These are phyloP conservation scores for Cymbomonas tetramitiformis DNA, from an alignment of 139 green algal species.

Conservation along the genomic window DNA sequence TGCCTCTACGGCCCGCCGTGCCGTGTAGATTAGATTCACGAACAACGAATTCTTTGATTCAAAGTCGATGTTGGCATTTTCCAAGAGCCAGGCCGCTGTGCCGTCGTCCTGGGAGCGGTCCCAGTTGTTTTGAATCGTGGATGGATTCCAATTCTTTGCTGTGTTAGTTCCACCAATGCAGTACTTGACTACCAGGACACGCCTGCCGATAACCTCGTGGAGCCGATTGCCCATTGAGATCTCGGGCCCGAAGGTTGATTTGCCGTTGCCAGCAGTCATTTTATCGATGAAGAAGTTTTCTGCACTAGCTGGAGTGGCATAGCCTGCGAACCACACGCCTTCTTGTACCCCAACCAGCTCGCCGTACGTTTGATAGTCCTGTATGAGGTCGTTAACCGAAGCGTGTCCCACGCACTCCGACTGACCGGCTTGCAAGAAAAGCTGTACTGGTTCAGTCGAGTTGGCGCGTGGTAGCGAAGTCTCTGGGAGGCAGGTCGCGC, in stretches of 20 bases:
- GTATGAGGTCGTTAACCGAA: not conserved
- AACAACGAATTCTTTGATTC: not conserved
- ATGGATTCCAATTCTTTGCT: not conserved
- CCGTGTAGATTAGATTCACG: not conserved
- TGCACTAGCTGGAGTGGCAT: not conserved
- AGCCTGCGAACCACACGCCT: constrained; percentile 4
- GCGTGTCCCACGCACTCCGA: constrained; percentile 5
- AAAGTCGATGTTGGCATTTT: not conserved
- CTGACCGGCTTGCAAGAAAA: not conserved
- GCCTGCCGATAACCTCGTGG: not conserved
- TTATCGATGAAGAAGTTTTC: constrained; percentile 3
- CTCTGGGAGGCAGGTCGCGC: not conserved
- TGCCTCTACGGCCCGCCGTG: not conserved
- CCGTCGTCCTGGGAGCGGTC: not conserved
- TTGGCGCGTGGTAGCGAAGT: not conserved
- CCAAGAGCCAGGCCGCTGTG: not conserved
- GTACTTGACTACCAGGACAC: constrained; percentile 5
- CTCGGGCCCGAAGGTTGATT: constrained; percentile 1
- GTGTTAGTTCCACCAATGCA: not conserved
- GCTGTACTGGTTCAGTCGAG: constrained; percentile 1
- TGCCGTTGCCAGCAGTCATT: not conserved
- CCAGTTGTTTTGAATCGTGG: not conserved
- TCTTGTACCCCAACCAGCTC: not conserved
- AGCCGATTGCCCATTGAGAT: constrained; percentile 6
- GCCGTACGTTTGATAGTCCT: no score